Evolutionary conservation across 2,329 filamentous ascomycete genomes (phyloP).

Genomic region (Talaromyces pinophilus): DNA sequence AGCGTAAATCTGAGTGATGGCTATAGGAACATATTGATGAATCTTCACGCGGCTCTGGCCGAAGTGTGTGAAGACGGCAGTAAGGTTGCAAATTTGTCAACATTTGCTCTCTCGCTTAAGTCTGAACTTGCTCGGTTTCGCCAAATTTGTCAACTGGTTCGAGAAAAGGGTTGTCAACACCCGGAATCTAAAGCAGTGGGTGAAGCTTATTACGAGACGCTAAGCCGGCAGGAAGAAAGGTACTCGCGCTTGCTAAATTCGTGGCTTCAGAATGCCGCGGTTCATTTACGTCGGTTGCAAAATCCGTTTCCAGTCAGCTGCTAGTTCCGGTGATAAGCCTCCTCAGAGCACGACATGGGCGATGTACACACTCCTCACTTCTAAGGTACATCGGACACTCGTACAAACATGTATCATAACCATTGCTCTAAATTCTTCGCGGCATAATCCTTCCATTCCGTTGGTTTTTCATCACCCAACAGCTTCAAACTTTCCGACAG

Average conservation of each 20-base stretch:
- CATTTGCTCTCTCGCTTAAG: background rate
- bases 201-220: background rate
- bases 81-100: background rate
- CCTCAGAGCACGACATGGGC: too few relatives aligned
- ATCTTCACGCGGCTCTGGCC: too few relatives aligned
- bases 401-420: background rate
- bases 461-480: slow-evolving; percentile 30
- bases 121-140: background rate
- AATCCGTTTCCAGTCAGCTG: too few relatives aligned
- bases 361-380: too few relatives aligned
- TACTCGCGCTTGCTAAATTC: too few relatives aligned
- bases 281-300: too few relatives aligned
- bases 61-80: background rate
- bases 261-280: too few relatives aligned
- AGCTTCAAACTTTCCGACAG: slow-evolving; percentile 31
- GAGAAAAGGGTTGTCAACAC: background rate
- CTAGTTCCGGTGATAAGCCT: too few relatives aligned
- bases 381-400: background rate
- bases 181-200: background rate
- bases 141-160: background rate
- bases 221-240: too few relatives aligned
- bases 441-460: slow-evolving; percentile 31
- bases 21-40: background rate
- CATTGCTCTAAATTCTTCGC: background rate
- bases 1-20: background rate